Evolutionary conservation across 2,329 filamentous ascomycete genomes (phyloP).

Genomic region (Penicillium olsonii): DNA sequence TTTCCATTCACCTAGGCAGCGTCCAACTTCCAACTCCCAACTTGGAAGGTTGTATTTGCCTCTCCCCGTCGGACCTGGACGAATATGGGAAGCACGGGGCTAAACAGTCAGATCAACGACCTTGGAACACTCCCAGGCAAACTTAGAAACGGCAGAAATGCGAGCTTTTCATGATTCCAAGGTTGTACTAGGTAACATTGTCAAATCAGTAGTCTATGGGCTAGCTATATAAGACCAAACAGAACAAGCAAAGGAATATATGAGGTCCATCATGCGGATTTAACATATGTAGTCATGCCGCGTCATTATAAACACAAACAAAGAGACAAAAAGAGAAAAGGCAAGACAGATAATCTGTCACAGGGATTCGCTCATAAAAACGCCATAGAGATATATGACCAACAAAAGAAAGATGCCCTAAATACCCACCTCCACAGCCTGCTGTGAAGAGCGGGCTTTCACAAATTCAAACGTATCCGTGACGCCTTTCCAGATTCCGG

Average conservation of each 20-base stretch:
- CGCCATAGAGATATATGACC: slow-evolving; percentile 16
- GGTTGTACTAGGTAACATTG: too few species aligned
- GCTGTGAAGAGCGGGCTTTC: slow-evolving; percentile 37
- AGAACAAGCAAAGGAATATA: background rate
- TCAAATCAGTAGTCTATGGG: too few species aligned
- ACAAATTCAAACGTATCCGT: slow-evolving; percentile 42
- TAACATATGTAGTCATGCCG: slow-evolving; percentile 31
- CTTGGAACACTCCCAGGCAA: too few species aligned
- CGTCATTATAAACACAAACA: slow-evolving; percentile 34
- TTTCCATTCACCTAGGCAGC: too few species aligned
- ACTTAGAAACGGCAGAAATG: too few species aligned
- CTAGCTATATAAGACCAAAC: background rate
- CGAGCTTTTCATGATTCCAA: too few species aligned
- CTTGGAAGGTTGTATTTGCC: too few species aligned
- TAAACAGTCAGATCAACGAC: too few species aligned
- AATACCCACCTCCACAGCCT: slow-evolving; percentile 33
- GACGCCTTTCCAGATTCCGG: slow-evolving; percentile 43
- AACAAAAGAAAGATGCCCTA: slow-evolving; percentile 23
- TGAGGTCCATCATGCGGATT: slow-evolving; percentile 7
- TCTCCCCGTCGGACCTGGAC: too few species aligned
- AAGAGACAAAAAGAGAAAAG: slow-evolving; percentile 17
- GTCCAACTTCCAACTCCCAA: too few species aligned
- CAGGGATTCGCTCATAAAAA: slow-evolving; percentile 19
- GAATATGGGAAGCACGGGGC: too few species aligned
- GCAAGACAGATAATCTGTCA: slow-evolving; percentile 1